Evolutionary conservation across 179 eudicot genomes (phyloP), one percentile per base, ranked within the genome.

Genomic region (Gypsophila paniculata): DNA sequence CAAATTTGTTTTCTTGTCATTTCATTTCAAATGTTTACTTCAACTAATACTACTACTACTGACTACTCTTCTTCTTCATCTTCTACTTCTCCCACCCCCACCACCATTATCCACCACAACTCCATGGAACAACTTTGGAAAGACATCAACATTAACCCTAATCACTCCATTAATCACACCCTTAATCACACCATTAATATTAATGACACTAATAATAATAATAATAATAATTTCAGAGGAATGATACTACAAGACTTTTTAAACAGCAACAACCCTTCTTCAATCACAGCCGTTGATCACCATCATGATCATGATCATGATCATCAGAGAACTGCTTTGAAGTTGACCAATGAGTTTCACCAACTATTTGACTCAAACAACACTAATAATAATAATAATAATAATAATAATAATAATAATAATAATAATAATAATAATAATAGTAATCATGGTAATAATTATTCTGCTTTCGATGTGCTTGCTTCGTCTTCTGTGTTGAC

Each of bases 41-140:
- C 52, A 4, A 10, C 54, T n/a, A n/a, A n/a, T n/a, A n/a, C n/a
- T n/a, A n/a, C n/a, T n/a, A n/a, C n/a, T n/a, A n/a, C n/a, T 3
- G 59, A 69, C 14, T 52, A 73, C 0, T 60, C 76, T 25, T 64
- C 71, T 0, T 59, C 72, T 4, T 63, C 72, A 0, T 34, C 66
- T 10, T 46, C 26, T 0, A 21, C 7, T 15, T 68, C 60, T 42
- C 38, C 53, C 19, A 60, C 46, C 18, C 67, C 59, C 18, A 53
- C 53, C 57, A 42, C 9, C 34, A 59, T 7, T 19, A 42, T 21
- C 51, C 21, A 36, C 18, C 52, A 68, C 7, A 53, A 25, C 52
- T 51, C 58, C 15, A 78, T 78, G 82, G 82, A 78, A 53, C 78
- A 78, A 58, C 75, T 78, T 0, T 78, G 82, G 82, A 74, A 75